Evolutionary conservation across 805 yeast species (phyloP), one percentile per base, ranked within the genome.

Genomic region (Candida ovalis): DNA sequence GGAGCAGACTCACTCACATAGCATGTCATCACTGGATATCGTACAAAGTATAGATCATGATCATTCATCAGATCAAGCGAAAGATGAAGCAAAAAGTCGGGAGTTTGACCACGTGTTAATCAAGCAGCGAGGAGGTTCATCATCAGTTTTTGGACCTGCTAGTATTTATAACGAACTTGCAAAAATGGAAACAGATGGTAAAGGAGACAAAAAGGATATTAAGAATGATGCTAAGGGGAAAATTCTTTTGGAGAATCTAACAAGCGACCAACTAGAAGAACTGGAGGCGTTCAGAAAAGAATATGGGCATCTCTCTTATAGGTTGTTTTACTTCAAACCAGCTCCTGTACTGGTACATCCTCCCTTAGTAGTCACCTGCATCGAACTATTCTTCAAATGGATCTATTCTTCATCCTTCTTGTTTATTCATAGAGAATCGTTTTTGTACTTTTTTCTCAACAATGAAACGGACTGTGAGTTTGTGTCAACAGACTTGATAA

Each of bases 401-500:
- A 75, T 78, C 49, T 81, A 81, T 55, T 84, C 84, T 4, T 83
- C 79, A 48, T 76, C 76, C 54, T 77, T 76, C 55, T 71, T 78
- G 65, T 81, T 79, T 54, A 75, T 81, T 24, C 82, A 79, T 55
- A 64, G 87, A 52, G 87, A 81, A 55, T 77, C 84, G 23, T 81
- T 81, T 55, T 63, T 81, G 27, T 72, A 69, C 43, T 84, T 80
- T 46, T 81, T 80, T 58, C 77, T 80, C 61, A 70, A 77, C 52
- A 79, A 81, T 32, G 71, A 75, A 35, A 70, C 73, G 25, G 68
- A 74, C 54, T 71, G 77, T 42, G 67, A 76, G 48, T 78, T 79
- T 62, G 78, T 84, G 53, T 77, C 82, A 38, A 70, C 69, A 49
- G 77, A 73, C 18, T 64, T 81, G 43, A 72, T 81, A 1, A 71